Percentiles rank a stretch among this genome's conserved stretches.
Evolutionary conservation across 2,329 filamentous ascomycete species (phyloP).

Genomic region (Fusarium sacchari): DNA sequence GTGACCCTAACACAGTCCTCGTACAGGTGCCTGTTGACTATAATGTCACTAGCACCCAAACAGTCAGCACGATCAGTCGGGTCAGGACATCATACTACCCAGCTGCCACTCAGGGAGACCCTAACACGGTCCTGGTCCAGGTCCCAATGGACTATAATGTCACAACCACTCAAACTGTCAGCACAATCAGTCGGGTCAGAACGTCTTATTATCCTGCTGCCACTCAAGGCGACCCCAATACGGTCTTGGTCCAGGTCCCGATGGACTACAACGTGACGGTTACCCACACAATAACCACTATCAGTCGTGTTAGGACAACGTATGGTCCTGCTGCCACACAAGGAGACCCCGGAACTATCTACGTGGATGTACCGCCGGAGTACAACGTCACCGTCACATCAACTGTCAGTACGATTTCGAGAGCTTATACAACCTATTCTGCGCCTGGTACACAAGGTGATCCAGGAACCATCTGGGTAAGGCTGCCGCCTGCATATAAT

Average conservation of each 20-base stretch:
- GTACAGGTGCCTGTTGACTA: conserved; percentile 10
- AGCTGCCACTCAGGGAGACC: not conserved
- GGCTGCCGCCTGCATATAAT: conserved; percentile 1
- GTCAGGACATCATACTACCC: not conserved
- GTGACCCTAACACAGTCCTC: conserved; percentile 13
- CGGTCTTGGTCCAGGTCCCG: not conserved
- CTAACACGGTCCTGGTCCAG: not conserved
- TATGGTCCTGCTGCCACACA: conserved; percentile 1
- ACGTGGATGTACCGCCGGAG: not conserved
- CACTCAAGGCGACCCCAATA: not conserved
- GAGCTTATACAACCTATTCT: conserved; percentile 1
- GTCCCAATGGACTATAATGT: not conserved
- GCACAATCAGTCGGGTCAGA: not conserved
- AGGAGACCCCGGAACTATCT: conserved; percentile 6
- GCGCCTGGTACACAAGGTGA: not conserved
- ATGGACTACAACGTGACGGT: not conserved
- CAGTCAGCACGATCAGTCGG: not conserved
- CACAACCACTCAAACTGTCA: not conserved
- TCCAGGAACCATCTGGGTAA: conserved; percentile 11
- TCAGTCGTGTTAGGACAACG: not conserved
- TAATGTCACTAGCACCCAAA: not conserved
- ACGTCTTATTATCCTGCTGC: not conserved
- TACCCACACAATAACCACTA: not conserved
- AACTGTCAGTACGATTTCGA: not conserved
- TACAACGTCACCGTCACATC: conserved; percentile 3